Evolutionary conservation across 345 rosid species (phyloP).

Genomic region (Geranium brycei): DNA sequence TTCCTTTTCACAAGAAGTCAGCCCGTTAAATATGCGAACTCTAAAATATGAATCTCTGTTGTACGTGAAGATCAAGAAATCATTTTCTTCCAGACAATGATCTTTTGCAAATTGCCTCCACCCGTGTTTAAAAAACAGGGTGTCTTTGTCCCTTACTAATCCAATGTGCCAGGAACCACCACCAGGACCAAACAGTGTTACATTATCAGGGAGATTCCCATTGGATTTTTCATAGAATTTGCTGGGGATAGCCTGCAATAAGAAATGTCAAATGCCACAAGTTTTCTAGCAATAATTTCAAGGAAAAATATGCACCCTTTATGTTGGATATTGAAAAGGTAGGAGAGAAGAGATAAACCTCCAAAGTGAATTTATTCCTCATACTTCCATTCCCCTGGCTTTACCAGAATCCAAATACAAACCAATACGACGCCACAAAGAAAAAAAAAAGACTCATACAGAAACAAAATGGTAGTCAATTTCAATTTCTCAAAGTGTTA

Average conservation of each 20-base stretch:
- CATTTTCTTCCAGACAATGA: constrained; percentile 44
- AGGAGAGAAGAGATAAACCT: background rate
- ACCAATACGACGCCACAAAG: background rate
- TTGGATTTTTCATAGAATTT: constrained; percentile 34
- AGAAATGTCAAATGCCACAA: too few species aligned
- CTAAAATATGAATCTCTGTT: constrained; percentile 52
- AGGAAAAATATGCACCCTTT: background rate
- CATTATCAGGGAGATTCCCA: constrained; percentile 39
- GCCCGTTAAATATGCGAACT: constrained; percentile 44
- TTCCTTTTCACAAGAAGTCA: constrained; percentile 57
- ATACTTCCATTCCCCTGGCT: background rate
- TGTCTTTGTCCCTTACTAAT: constrained; percentile 22
- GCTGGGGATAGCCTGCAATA: constrained; percentile 44
- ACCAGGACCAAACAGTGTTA: constrained; percentile 59
- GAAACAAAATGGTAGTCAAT: background rate
- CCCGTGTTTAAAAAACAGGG: constrained; percentile 35
- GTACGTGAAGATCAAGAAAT: constrained; percentile 57
- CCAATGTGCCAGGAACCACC: constrained; percentile 44
- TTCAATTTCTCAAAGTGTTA: background rate
- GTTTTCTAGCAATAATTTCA: background rate
- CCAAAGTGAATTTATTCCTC: background rate
- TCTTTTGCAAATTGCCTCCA: constrained; percentile 54
- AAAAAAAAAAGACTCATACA: too few species aligned
- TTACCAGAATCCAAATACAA: background rate
- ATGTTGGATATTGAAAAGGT: background rate